A percentile compares a stretch with the other conserved stretches of the same genome.
Conservation (phyloP, 2,329 filamentous ascomycete genomes). For the Pseudogymnoascus verrucosus region DNA sequence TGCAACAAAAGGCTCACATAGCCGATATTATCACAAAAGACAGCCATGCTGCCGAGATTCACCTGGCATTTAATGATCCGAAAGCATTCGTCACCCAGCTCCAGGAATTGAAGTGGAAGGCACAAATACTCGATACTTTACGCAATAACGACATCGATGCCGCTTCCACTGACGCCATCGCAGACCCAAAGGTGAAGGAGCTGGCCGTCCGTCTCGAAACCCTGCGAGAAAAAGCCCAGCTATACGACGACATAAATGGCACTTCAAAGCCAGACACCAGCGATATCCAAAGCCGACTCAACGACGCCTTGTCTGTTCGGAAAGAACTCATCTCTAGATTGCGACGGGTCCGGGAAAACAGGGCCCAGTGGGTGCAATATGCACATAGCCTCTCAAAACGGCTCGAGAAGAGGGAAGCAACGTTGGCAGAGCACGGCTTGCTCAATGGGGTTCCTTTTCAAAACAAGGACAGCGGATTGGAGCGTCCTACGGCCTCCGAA, state of each 20-base stretch:
- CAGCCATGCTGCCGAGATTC: background rate
- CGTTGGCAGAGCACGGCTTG: background rate
- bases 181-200: background rate
- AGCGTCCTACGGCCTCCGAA: background rate
- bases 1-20: background rate
- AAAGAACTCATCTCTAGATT: background rate
- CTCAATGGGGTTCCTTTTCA: background rate
- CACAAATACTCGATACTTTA: background rate
- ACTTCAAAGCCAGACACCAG: background rate
- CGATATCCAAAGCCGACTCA: background rate
- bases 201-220: background rate
- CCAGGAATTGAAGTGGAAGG: background rate
- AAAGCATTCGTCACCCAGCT: background rate
- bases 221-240: background rate
- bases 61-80: background rate
- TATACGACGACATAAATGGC: background rate
- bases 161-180: background rate
- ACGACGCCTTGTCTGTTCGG: background rate
- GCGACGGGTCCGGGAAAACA: background rate
- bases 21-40: background rate
- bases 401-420: background rate
- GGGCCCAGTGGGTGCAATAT: background rate
- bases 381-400: background rate
- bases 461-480: slow-evolving; percentile 3
- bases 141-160: background rate